Evolutionary conservation across 768 basidiomycete genomes (phyloP), one percentile per base, ranked within the genome.

Genomic region (Xerocomellus intermedius): DNA sequence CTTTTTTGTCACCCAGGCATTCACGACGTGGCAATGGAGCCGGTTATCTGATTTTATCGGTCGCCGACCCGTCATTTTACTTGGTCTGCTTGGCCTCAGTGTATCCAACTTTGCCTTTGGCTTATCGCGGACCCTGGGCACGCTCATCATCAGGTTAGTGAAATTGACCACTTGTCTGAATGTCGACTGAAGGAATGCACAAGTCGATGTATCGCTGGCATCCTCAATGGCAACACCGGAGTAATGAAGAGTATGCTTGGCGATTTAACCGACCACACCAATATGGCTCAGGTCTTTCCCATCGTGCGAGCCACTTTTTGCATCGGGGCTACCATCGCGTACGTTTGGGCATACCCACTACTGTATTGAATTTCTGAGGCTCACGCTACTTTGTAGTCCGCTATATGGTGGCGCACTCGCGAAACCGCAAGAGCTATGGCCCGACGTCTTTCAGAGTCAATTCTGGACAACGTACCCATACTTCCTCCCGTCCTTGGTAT

Each of bases 21-120:
- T 77, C 43, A 83, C 82, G 1, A 75, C 82, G 2, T 74, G 87
- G 8, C 81, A 82, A 59, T 87, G 86, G 86, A 83, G 84, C 60
- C 77, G 83, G 37, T 55, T 79, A 5, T 87, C 86, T 4, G 84
- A 86, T 58, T 73, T 72, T 49, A 64, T 84, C 16, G 85, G 85
- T 6, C 79, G 85, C 22, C 83, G 84, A 55, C 85, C 85, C 12
- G 75, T 86, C 22, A 64, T 86, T n/a, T 64, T 85, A 17, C 65
- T 77, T 10, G 84, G 85, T 5, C 65, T 86, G 17, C 65, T 81
- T 5, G 85, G 84, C 17, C 69, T 75, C 13, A 71, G 74, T 3
- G 43, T 77, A 0, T 85, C 84, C 1, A 85, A 82, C 70, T 52
- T 85, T 8, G 75, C 71, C 36, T 88, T 88, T 68, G 86, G 86